phyloP scores from a whole-genome alignment of 2,329 filamentous ascomycete genomes.

The Penicillium rolfsii region DNA sequence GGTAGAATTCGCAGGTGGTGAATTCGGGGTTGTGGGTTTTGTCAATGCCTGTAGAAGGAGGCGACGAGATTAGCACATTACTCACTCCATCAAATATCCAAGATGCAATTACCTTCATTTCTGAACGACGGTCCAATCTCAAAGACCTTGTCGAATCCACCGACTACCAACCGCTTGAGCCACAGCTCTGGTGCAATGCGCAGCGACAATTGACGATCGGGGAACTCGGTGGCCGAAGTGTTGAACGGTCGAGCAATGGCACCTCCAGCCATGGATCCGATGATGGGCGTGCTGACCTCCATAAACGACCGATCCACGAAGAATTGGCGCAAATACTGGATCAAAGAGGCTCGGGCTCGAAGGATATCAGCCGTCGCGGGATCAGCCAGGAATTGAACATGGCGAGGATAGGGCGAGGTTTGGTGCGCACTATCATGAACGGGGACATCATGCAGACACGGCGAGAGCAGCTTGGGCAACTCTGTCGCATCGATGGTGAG shows the following conservation, averaged over 20 bases:
- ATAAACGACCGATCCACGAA: conserved; percentile 73
- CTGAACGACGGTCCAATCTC: conserved; percentile 92
- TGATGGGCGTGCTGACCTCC: conserved; percentile 88
- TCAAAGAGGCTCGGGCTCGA: conserved; percentile 72
- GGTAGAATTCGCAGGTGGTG: conserved; percentile 96
- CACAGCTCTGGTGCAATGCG: conserved; percentile 93
- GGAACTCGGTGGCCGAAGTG: conserved; percentile 76
- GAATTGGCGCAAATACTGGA: conserved; percentile 72
- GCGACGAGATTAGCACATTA: not conserved
- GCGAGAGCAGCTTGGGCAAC: conserved; percentile 73
- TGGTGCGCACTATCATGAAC: conserved; percentile 70
- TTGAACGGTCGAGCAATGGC: conserved; percentile 85
- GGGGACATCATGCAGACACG: conserved; percentile 79
- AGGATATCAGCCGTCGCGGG: conserved; percentile 68
- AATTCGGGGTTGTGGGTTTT: conserved; percentile 96
- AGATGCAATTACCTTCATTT: conserved; percentile 70
- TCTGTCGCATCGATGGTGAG: conserved; percentile 70
- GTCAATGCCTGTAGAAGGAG: conserved; percentile 62
- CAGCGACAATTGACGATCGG: conserved; percentile 71
- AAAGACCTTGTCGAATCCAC: conserved; percentile 84
- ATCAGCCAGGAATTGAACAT: conserved; percentile 85
- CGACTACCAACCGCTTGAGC: conserved; percentile 88
- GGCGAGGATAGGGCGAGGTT: conserved; percentile 73
- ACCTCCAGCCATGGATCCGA: conserved; percentile 81
- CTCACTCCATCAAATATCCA: not conserved